Conservation (phyloP, 495 filamentous ascomycete species). For the Penicillium antarcticum region DNA sequence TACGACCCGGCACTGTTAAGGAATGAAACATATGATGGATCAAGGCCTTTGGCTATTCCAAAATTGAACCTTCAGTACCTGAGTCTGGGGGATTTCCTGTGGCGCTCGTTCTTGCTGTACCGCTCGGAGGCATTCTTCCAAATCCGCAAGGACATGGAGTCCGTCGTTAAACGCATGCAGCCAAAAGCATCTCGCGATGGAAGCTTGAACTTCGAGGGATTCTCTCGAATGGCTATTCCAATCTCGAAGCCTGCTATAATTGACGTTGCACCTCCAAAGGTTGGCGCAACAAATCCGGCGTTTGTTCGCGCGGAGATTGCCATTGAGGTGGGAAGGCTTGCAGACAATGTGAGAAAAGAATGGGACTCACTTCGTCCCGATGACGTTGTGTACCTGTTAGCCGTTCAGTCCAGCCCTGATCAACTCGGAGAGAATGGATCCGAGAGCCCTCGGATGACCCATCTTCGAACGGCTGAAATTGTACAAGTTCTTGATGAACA, state of each 20-base stretch:
- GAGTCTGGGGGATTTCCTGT: conserved; percentile 91
- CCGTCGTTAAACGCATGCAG: conserved; percentile 71
- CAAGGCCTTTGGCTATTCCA: conserved; percentile 83
- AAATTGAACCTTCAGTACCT: conserved; percentile 96
- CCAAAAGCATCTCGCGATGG: conserved; percentile 62
- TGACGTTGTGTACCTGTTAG: conserved; percentile 86
- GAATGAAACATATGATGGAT: conserved; percentile 87
- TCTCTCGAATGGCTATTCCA: conserved; percentile 86
- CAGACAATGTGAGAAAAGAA: conserved; percentile 71
- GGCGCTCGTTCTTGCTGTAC: conserved; percentile 85
- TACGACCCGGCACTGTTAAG: conserved; percentile 82
- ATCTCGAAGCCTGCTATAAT: conserved; percentile 85
- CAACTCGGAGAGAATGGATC: conserved; percentile 44
- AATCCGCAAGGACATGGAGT: conserved; percentile 86
- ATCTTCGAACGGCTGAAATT: conserved; percentile 80
- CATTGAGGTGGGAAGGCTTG: conserved; percentile 78
- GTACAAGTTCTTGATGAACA: conserved; percentile 87
- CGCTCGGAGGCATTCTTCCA: conserved; percentile 92
- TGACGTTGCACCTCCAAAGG: conserved; percentile 77
- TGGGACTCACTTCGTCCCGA: conserved; percentile 89
- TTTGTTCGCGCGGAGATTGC: conserved; percentile 81
- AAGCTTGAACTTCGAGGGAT: conserved; percentile 73
- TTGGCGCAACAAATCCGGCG: conserved; percentile 83
- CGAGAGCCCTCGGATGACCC: conserved; percentile 59
- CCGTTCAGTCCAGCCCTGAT: conserved; percentile 53